Evolutionary conservation across 257 asterid species (phyloP).

Genomic region (Jasminum sambac): DNA sequence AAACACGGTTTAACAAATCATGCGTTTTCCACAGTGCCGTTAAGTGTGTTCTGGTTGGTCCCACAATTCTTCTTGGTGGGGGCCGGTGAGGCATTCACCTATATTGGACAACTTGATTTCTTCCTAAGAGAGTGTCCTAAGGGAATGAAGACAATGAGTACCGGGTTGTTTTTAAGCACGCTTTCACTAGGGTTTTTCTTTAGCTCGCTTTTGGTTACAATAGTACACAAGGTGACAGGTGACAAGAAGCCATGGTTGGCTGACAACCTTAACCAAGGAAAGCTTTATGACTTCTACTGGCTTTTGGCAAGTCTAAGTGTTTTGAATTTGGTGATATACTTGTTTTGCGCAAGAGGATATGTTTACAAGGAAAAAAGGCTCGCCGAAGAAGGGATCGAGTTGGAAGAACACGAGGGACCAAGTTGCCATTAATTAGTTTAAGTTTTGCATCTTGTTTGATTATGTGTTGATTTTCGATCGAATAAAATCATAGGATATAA

Average conservation of each 20-base stretch:
- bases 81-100: slow-evolving; percentile 56
- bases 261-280: slow-evolving; percentile 46
- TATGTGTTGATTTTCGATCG: background rate
- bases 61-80: slow-evolving; percentile 54
- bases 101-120: slow-evolving; percentile 57
- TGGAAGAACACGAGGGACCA: slow-evolving; percentile 35
- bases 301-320: slow-evolving; percentile 42
- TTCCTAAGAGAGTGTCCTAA: slow-evolving; percentile 51
- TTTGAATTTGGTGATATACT: slow-evolving; percentile 35
- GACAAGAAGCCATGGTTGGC: slow-evolving; percentile 46
- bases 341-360: slow-evolving; percentile 39
- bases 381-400: slow-evolving; percentile 40
- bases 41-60: slow-evolving; percentile 46
- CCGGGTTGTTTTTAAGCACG: slow-evolving; percentile 55
- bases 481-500: background rate
- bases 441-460: background rate
- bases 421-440: slow-evolving; percentile 23
- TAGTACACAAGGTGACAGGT: slow-evolving; percentile 42
- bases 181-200: slow-evolving; percentile 48
- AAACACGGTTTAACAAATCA: slow-evolving; percentile 26
- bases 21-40: slow-evolving; percentile 17
- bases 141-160: slow-evolving; percentile 64
- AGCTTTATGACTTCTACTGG: slow-evolving; percentile 50
- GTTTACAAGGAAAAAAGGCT: slow-evolving; percentile 50
- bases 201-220: slow-evolving; percentile 41